Evolutionary conservation across 2,329 filamentous ascomycete species (phyloP).

Genomic region (Chaetomium strumarium): DNA sequence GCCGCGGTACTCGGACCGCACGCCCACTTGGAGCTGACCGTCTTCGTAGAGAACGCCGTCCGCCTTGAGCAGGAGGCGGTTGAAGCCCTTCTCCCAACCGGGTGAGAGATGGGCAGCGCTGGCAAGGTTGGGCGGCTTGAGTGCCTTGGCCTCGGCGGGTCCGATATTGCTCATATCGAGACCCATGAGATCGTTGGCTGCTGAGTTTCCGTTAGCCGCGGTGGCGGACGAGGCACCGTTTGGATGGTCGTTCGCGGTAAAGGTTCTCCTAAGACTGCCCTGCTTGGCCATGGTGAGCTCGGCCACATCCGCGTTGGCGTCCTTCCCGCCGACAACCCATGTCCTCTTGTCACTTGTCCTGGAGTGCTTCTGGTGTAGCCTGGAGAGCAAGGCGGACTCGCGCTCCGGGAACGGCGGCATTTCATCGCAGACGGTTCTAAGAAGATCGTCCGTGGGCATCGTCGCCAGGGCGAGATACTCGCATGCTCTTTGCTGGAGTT

Average conservation of each 20-base stretch:
- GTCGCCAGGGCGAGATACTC: constrained; percentile 86
- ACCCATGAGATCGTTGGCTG: constrained; percentile 65
- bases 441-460: constrained; percentile 80
- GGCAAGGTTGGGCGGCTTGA: constrained; percentile 75
- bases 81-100: constrained; percentile 89
- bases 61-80: constrained; percentile 67
- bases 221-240: constrained; percentile 43
- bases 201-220: constrained; percentile 45
- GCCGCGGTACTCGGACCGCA: constrained; percentile 91
- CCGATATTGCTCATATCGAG: constrained; percentile 67
- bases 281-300: constrained; percentile 78
- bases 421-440: constrained; percentile 92
- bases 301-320: constrained; percentile 75
- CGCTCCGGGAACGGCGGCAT: constrained; percentile 98
- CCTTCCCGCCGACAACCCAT: constrained; percentile 96
- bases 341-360: constrained; percentile 92
- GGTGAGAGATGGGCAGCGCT: constrained; percentile 89
- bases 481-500: constrained; percentile 92
- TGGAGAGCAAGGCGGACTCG: constrained; percentile 82
- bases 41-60: constrained; percentile 95
- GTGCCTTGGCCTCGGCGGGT: constrained; percentile 49
- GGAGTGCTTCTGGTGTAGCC: constrained; percentile 89
- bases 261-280: constrained; percentile 77
- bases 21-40: constrained; percentile 83
- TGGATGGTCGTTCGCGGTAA: constrained; percentile 55